phyloP scores from a whole-genome alignment of 1,139 yeast species.

The Hyphopichia pseudoburtonii region DNA sequence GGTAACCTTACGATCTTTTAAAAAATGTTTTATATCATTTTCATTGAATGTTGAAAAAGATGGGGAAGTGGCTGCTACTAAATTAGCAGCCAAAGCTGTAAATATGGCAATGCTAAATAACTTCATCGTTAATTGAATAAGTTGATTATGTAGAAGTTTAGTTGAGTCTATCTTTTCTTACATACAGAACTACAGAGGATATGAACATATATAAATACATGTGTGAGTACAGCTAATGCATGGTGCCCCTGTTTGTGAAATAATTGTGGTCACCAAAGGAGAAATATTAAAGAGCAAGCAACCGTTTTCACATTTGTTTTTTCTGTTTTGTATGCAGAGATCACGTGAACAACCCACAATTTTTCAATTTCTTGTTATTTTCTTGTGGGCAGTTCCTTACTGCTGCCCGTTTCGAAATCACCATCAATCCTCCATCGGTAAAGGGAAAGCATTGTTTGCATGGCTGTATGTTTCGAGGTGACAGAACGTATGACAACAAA shows the following conservation, averaged over 20 bases:
- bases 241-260: too few relatives aligned
- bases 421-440: too few relatives aligned
- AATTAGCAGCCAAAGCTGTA: conserved; percentile 1
- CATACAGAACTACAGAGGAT: too few relatives aligned
- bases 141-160: background rate
- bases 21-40: conserved; percentile 27
- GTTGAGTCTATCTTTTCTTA: background rate
- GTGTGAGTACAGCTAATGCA: too few relatives aligned
- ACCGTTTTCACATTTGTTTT: background rate
- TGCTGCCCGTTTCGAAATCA: too few relatives aligned
- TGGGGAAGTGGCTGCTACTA: conserved; percentile 5
- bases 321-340: too few relatives aligned
- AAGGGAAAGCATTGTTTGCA: too few relatives aligned
- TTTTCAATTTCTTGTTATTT: too few relatives aligned
- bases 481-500: too few relatives aligned
- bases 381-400: too few relatives aligned
- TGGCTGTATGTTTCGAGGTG: too few relatives aligned
- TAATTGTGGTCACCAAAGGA: background rate
- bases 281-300: background rate
- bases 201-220: too few relatives aligned
- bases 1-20: conserved; percentile 34
- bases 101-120: background rate
- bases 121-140: background rate
- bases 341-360: background rate
- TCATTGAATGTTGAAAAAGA: conserved; percentile 20